Conservation (phyloP, 2,329 filamentous ascomycete genomes). For the Trichoderma sp. region DNA sequence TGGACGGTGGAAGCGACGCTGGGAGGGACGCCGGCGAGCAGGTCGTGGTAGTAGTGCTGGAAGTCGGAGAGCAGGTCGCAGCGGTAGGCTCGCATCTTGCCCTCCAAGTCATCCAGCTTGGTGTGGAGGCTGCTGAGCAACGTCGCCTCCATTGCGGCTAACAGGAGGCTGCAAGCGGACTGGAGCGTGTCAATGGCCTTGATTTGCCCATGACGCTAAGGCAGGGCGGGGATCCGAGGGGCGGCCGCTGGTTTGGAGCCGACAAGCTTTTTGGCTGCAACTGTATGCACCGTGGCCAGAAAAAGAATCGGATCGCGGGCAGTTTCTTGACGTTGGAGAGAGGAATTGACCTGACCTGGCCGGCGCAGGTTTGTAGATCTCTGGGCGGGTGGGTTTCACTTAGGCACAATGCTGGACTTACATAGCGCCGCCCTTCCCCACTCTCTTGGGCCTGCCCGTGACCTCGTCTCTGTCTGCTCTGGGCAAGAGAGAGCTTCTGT, state of each 20-base stretch:
- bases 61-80: constrained; percentile 61
- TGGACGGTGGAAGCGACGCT: constrained; percentile 52
- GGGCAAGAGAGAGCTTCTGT: constrained; percentile 5
- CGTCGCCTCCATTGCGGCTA: constrained; percentile 46
- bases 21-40: constrained; percentile 52
- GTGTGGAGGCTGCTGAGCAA: constrained; percentile 56
- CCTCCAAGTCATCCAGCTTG: constrained; percentile 59
- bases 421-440: constrained; percentile 26
- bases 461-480: constrained; percentile 6
- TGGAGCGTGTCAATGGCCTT: constrained; percentile 38
- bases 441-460: constrained; percentile 22
- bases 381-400: constrained; percentile 14
- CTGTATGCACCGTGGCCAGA: constrained; percentile 24
- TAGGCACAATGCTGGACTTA: constrained; percentile 5
- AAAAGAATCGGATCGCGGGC: constrained; percentile 4
- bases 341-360: constrained; percentile 9
- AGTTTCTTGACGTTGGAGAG: constrained; percentile 11
- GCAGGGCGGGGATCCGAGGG: constrained; percentile 26
- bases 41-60: constrained; percentile 53
- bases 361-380: constrained; percentile 14
- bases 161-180: constrained; percentile 38
- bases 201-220: constrained; percentile 43
- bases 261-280: constrained; percentile 9
- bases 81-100: constrained; percentile 59
- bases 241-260: constrained; percentile 24